Conservation (phyloP, 2,329 filamentous ascomycete species). For the Claviceps cyperi region DNA sequence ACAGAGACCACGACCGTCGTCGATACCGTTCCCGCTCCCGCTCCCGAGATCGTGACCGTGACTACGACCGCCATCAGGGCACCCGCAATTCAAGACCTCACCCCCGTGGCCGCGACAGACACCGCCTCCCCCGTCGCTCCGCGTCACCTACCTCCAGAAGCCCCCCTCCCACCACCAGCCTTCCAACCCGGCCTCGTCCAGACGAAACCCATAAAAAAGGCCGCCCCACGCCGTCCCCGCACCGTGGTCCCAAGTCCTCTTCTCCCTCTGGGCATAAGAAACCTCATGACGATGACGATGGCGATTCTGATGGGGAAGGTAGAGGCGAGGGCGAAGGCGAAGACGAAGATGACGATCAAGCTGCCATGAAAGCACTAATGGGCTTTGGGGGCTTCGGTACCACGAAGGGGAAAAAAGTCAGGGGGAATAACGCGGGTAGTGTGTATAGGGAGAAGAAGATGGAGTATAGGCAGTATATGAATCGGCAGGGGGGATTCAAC, state of each 20-base stretch:
- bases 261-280: constrained; percentile 11
- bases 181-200: constrained; percentile 22
- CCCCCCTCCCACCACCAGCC: constrained; percentile 10
- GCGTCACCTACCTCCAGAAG: constrained; percentile 18
- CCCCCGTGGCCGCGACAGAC: constrained; percentile 10
- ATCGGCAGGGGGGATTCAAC: constrained; percentile 70
- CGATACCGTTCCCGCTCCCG: constrained; percentile 13
- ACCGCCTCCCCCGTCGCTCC: constrained; percentile 20
- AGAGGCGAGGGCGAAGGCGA: too few relatives aligned
- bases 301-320: too few relatives aligned
- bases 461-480: constrained; percentile 96
- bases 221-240: constrained; percentile 9
- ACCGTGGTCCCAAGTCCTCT: constrained; percentile 2
- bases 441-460: constrained; percentile 88
- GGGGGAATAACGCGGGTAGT: constrained; percentile 70
- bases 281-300: too few relatives aligned
- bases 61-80: constrained; percentile 15
- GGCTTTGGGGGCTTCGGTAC: constrained; percentile 76
- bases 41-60: constrained; percentile 18
- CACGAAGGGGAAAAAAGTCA: constrained; percentile 80
- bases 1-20: constrained; percentile 17
- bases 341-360: constrained; percentile 46
- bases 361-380: constrained; percentile 72
- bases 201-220: constrained; percentile 10
- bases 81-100: constrained; percentile 3